Conservation (phyloP, 108 stramenopile genomes). For the Nannochloropsis salina region DNA sequence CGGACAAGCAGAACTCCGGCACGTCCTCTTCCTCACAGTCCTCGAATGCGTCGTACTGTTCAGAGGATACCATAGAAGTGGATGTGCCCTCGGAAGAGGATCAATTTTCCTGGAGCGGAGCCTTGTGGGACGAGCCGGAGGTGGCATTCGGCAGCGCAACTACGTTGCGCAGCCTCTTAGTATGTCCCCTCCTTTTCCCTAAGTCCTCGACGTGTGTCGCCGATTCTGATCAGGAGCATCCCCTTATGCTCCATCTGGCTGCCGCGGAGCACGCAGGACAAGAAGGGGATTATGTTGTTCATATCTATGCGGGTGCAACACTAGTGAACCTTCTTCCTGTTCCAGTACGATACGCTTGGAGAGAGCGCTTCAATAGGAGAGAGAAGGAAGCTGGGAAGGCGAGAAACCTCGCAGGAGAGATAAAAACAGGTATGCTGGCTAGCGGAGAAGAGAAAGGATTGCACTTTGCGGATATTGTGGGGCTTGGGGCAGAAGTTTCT, state of each 20-base stretch:
- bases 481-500: neutral
- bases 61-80: neutral
- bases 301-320: constrained; percentile 10
- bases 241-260: neutral
- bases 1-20: neutral
- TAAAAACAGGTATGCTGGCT: neutral
- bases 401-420: neutral
- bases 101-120: neutral
- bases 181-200: neutral
- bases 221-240: neutral
- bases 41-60: neutral
- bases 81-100: neutral
- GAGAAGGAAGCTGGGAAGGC: neutral
- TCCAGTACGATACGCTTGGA: neutral
- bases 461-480: constrained; percentile 10
- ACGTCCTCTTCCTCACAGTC: neutral
- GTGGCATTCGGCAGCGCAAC: neutral
- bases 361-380: neutral
- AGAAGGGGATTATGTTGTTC: neutral
- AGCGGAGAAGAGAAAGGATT: constrained; percentile 14
- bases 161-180: neutral
- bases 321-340: neutral
- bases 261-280: neutral
- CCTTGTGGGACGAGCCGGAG: neutral
- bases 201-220: neutral